Conservation (phyloP, 83 land plant genomes). For the Picea engelmannii region DNA sequence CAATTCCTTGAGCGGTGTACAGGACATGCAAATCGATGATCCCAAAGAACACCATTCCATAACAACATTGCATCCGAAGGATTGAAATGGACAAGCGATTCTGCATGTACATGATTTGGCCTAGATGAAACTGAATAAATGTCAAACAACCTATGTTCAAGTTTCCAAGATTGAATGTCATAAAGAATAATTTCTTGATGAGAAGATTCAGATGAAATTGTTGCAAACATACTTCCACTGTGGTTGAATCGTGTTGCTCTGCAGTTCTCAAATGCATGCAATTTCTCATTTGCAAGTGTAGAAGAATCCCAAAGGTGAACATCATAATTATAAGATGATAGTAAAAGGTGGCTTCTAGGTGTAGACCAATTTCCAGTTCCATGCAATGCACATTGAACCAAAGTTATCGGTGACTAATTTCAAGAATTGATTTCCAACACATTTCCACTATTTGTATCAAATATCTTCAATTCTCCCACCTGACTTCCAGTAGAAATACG, state of each 20-base stretch:
- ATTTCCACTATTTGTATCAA: no score
- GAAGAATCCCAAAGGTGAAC: no score
- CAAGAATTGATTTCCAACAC: slow-evolving; percentile 75
- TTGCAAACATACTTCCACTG: slow-evolving; percentile 46
- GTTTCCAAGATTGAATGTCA: slow-evolving; percentile 56
- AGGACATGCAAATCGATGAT: no score
- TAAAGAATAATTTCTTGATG: slow-evolving; percentile 75
- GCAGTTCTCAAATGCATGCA: slow-evolving; percentile 76
- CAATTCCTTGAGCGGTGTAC: no score
- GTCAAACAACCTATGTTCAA: slow-evolving; percentile 70
- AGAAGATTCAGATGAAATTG: slow-evolving; percentile 29
- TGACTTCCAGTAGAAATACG: slow-evolving; percentile 46
- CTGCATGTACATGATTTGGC: slow-evolving; percentile 51
- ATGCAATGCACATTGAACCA: no score
- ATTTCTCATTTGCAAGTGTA: slow-evolving; percentile 36
- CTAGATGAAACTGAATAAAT: slow-evolving; percentile 37
- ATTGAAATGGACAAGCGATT: slow-evolving; percentile 35
- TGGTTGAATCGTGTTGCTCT: slow-evolving; percentile 86
- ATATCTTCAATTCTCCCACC: no score
- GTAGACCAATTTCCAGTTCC: no score
- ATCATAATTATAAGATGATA: no score
- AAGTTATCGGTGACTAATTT: slow-evolving; percentile 22
- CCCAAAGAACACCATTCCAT: no score
- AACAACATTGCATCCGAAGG: no score
- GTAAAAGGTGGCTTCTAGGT: no score